Percentiles rank a stretch among this genome's conserved stretches.
Evolutionary conservation across 2,329 filamentous ascomycete species (phyloP).

Genomic region (Diaporthe caulivora): DNA sequence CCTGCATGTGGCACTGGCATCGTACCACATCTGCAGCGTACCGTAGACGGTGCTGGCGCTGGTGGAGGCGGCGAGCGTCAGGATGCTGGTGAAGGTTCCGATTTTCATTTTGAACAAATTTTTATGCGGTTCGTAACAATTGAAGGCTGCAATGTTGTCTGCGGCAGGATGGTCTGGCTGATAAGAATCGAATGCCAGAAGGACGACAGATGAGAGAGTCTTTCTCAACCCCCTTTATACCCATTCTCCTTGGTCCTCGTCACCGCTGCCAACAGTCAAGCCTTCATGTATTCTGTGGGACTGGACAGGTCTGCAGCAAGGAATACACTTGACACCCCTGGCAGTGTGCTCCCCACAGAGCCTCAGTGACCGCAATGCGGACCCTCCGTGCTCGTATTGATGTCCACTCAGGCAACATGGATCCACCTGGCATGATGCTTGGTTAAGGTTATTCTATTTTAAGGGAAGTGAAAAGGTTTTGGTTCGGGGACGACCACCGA

Average conservation of each 20-base stretch:
- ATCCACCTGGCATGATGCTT: conserved; percentile 1
- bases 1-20: neutral
- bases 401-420: neutral
- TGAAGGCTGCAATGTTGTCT: neutral
- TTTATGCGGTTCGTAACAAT: neutral
- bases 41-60: conserved; percentile 18
- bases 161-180: neutral
- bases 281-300: conserved; percentile 16
- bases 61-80: conserved; percentile 9
- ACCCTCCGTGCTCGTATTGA: conserved; percentile 6
- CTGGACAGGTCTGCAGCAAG: conserved; percentile 11
- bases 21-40: conserved; percentile 23
- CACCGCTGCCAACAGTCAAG: neutral
- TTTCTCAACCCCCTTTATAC: neutral
- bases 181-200: neutral
- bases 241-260: neutral
- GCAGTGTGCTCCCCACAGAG: conserved; percentile 14
- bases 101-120: neutral
- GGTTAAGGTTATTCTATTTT: conserved; percentile 22
- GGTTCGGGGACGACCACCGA: neutral
- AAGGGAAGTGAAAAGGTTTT: neutral
- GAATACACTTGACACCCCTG: neutral
- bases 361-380: conserved; percentile 2
- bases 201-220: neutral
- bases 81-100: conserved; percentile 13